Conservation (phyloP, 345 rosid species). For the Excoecaria cochinchinensis region DNA sequence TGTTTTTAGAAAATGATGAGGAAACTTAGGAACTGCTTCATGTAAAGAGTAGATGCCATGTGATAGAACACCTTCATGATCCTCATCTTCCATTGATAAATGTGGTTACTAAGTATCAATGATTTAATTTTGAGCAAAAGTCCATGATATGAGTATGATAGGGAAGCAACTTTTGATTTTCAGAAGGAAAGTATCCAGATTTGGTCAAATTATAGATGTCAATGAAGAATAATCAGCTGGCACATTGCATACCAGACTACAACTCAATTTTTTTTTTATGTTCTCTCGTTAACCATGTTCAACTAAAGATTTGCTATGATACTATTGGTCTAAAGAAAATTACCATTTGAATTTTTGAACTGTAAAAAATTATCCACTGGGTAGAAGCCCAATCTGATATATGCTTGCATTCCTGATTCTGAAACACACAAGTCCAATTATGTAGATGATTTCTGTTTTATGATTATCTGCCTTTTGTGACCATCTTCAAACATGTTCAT, state of each 20-base stretch:
- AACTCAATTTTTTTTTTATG: neutral
- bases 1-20: neutral
- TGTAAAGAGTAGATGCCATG: neutral
- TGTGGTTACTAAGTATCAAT: neutral
- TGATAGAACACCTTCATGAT: neutral
- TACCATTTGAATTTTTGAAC: neutral
- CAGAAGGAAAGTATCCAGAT: neutral
- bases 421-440: neutral
- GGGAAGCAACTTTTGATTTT: neutral
- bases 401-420: neutral
- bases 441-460: constrained; percentile 1
- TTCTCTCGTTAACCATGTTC: neutral
- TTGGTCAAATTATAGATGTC: neutral
- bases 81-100: neutral
- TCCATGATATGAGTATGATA: neutral
- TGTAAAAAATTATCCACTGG: neutral
- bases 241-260: neutral
- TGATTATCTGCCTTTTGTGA: constrained; percentile 10
- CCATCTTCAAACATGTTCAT: constrained; percentile 1
- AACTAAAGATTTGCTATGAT: neutral
- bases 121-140: neutral
- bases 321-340: neutral
- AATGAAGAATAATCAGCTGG: neutral
- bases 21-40: neutral
- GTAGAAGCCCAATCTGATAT: neutral